Evolutionary conservation across 1,284 basidiomycete genomes (phyloP).

Genomic region (Coniophora puteana): DNA sequence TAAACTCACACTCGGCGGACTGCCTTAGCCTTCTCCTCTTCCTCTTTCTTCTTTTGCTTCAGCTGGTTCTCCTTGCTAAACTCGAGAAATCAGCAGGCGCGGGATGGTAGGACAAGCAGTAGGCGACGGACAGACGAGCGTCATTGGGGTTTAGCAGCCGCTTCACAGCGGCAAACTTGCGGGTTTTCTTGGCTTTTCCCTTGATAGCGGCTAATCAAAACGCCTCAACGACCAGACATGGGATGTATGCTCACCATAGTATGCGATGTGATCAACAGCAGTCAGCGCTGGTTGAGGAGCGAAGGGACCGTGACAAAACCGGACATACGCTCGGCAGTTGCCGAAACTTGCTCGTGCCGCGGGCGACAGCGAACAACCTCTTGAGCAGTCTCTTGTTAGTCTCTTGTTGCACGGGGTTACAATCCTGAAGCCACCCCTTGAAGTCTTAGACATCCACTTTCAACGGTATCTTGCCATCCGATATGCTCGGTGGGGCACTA

Average conservation of each 20-base stretch:
- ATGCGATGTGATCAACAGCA: neutral
- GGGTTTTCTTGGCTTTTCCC: constrained; percentile 94
- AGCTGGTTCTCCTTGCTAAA: constrained; percentile 76
- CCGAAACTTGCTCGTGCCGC: too few species aligned
- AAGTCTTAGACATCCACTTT: too few species aligned
- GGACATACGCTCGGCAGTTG: too few species aligned
- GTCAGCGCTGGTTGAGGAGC: neutral
- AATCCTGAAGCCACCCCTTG: too few species aligned
- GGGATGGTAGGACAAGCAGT: neutral
- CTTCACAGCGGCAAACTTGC: constrained; percentile 95
- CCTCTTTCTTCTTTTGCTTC: constrained; percentile 77
- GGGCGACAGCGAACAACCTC: too few species aligned
- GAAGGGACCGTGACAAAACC: too few species aligned
- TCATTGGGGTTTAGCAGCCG: constrained; percentile 95
- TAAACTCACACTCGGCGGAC: constrained; percentile 65
- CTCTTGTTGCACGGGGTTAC: too few species aligned
- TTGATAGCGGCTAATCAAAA: constrained; percentile 23
- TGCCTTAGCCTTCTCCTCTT: constrained; percentile 68
- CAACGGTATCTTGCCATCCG: too few species aligned
- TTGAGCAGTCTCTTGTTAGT: too few species aligned
- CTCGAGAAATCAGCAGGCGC: constrained; percentile 1
- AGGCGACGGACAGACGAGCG: constrained; percentile 76
- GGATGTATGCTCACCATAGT: constrained; percentile 13
- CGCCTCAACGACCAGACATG: neutral
- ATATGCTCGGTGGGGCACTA: too few species aligned